Evolutionary conservation across 2,329 filamentous ascomycete species (phyloP).

Genomic region (Paraphoma sp.): DNA sequence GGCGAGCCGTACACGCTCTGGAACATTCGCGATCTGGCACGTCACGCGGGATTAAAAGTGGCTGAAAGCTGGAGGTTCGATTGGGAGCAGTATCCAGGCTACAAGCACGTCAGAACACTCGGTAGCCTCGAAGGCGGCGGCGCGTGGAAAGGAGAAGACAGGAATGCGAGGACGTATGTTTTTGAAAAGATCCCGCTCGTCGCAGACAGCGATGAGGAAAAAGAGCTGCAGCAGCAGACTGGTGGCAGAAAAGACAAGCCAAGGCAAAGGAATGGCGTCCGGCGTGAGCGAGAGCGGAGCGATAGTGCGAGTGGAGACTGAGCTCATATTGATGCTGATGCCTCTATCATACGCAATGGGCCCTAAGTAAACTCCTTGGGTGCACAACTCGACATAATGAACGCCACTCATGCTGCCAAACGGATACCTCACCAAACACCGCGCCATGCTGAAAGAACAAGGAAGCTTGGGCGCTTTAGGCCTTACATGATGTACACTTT

Average conservation of each 20-base stretch:
- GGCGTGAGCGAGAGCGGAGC: slow-evolving; percentile 11
- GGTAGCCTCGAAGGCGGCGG: slow-evolving; percentile 61
- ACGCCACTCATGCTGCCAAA: neutral
- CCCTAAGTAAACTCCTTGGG: too few relatives aligned
- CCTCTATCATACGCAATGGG: too few relatives aligned
- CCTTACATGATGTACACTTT: slow-evolving; percentile 87
- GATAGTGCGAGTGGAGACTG: slow-evolving; percentile 24
- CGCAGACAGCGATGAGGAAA: slow-evolving; percentile 31
- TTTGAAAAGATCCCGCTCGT: slow-evolving; percentile 49
- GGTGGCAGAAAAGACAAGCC: slow-evolving; percentile 16
- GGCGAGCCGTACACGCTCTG: slow-evolving; percentile 93
- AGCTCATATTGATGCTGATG: neutral
- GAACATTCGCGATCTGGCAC: slow-evolving; percentile 88
- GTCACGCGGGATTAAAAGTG: slow-evolving; percentile 76
- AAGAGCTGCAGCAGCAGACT: slow-evolving; percentile 18
- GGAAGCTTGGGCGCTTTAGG: neutral
- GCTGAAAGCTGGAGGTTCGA: slow-evolving; percentile 74
- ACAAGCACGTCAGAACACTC: slow-evolving; percentile 75
- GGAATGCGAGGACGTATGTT: slow-evolving; percentile 55
- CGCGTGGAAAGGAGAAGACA: slow-evolving; percentile 57
- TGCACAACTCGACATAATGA: neutral
- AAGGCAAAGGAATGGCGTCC: slow-evolving; percentile 7
- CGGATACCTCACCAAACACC: slow-evolving; percentile 8
- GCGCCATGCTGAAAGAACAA: slow-evolving; percentile 14
- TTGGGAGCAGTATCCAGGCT: slow-evolving; percentile 72